Evolutionary conservation across 139 green algal genomes (phyloP), one percentile per base, ranked within the genome.

Genomic region (Micromonas commoda): DNA sequence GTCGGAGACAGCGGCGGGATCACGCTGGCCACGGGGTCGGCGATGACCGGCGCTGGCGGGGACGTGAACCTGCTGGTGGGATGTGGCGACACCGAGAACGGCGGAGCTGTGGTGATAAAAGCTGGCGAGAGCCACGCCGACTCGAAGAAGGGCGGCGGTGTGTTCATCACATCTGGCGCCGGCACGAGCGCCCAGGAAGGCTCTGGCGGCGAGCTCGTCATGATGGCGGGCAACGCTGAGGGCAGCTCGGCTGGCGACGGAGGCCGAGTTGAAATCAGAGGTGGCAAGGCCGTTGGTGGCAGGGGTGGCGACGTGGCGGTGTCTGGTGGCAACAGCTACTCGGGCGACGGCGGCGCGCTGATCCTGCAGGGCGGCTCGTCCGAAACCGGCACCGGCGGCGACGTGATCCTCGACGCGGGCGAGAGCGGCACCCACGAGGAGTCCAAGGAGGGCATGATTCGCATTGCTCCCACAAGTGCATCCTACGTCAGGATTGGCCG

Each of bases 381-480:
- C 68, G 23, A 23, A 29, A n/a, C 68, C 20, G 68, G 68, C 19
- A 60, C n/a, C 29, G 71, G 71, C n/a, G 71, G 71, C 19, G 45
- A 68, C 74, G 21, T 78, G 13, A n/a, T 78, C 20, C 24, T 78
- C 24, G 52, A 68, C 26, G 71, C 71, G 9, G 71, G 71, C 16
- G 71, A 78, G 21, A 75, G 68, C 34, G 20, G 19, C 19, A 63
- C 52, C 20, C 20, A n/a, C 19, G 68, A 28, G 29, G 20, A 23
- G 13, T 21, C 23, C 20, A 61, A 53, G 13, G 68, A 75, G 68
- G 68, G 68, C 23, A 26, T 75, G 19, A 28, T 75, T n/a, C 31
- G 24, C 68, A 75, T 75, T 60, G 68, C 68, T n/a, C 29, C 68
- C 9, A 75, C 61, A n/a, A 29, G 24, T 19, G 68, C 26, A 54